Base-by-base conservation (phyloP, 768 basidiomycete species). In the Mycena pura region DNA sequence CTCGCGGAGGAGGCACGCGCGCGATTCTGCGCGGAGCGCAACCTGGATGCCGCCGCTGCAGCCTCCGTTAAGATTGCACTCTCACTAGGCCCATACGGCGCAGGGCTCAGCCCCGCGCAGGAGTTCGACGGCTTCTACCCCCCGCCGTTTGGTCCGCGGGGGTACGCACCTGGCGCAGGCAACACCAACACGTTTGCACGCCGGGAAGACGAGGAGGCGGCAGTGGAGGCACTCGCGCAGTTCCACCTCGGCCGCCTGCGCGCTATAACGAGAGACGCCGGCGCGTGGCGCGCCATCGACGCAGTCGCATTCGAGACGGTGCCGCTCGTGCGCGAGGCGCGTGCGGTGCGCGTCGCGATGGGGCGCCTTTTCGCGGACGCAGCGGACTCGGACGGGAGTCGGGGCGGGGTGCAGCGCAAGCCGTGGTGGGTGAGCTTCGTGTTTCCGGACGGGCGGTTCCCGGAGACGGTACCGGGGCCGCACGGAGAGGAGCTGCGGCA, bases 91-190 rank as follows among this genome's bases (percentile, higher is more conserved):
- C 87, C 90, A 0, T 92, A 84, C 67, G 91, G 92, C 34, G 88
- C 89, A 2, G 87, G 83, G 5, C 76, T 91, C 15, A 70, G 72
- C 7, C 85, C 87, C 0, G 82, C 89, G 52, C 87, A 90, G 59
- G 92, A 94, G 69, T 93, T 88, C 68, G 80, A 82, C 59, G 92
- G 90, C 7, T 77, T 83, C 63, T 93, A 92, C 68, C 92, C 92
- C 2, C 86, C 88, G 0, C 90, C 91, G 0, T 92, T 82, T 67
- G 91, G 90, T 1, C 90, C 91, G 3, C 77, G 72, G 56, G 81
- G 69, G 22, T 82, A 73, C 60, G 73, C 73, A 0, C 66, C 67
- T 24, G 69, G 68, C 13, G 74, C 58, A 4, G 63, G 63, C 7
- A 84, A 84, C 55, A 66, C 57, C 43, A 87, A 83, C 31, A 74